phyloP scores from a whole-genome alignment of 2,329 filamentous ascomycete species.

The Emmonsia crescens region DNA sequence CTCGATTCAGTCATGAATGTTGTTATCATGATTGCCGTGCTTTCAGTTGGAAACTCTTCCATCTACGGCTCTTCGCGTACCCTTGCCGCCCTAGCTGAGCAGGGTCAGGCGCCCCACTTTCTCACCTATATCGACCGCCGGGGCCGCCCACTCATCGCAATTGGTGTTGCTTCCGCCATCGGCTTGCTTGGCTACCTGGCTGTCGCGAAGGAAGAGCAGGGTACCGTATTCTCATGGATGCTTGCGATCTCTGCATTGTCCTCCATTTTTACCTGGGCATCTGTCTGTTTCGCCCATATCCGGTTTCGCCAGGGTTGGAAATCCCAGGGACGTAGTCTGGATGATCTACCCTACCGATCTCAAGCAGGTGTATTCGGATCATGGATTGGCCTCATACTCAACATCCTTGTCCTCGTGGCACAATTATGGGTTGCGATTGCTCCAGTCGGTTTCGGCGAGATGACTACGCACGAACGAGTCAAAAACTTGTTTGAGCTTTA shows the following conservation, averaged over 20 bases:
- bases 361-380: slow-evolving; percentile 48
- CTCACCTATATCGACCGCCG: slow-evolving; percentile 56
- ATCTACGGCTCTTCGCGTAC: slow-evolving; percentile 56
- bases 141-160: slow-evolving; percentile 49
- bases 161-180: slow-evolving; percentile 59
- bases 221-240: slow-evolving; percentile 60
- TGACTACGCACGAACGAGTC: slow-evolving; percentile 35
- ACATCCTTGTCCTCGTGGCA: slow-evolving; percentile 57
- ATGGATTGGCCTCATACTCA: slow-evolving; percentile 49
- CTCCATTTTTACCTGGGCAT: slow-evolving; percentile 49
- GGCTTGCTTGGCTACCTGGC: slow-evolving; percentile 71
- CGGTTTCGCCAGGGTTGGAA: slow-evolving; percentile 35
- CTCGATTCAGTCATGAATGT: slow-evolving; percentile 67
- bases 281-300: slow-evolving; percentile 38
- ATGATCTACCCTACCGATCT: slow-evolving; percentile 33
- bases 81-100: slow-evolving; percentile 64
- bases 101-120: slow-evolving; percentile 58
- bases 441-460: slow-evolving; percentile 40
- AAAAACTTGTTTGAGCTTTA: slow-evolving; percentile 39
- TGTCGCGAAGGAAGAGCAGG: slow-evolving; percentile 46
- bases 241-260: slow-evolving; percentile 42
- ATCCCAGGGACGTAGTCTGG: slow-evolving; percentile 26
- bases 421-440: slow-evolving; percentile 70
- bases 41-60: slow-evolving; percentile 58
- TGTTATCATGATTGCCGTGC: slow-evolving; percentile 61